phyloP scores from a whole-genome alignment of 2,329 filamentous ascomycete genomes.

The Colletotrichum salicis region DNA sequence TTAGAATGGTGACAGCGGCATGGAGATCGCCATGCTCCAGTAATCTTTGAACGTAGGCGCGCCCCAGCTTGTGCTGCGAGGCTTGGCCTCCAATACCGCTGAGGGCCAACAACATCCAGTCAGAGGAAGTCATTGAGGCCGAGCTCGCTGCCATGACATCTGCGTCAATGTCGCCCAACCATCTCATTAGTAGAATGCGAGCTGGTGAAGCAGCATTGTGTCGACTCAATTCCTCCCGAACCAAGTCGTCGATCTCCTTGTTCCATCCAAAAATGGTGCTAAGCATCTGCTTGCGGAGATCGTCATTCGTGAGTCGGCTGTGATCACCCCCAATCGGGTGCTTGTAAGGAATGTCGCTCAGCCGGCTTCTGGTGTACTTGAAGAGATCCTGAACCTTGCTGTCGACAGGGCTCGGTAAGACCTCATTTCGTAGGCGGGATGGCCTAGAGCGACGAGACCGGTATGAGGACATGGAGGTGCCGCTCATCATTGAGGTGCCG shows the following conservation, averaged over 20 bases:
- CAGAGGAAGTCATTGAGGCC: constrained; percentile 88
- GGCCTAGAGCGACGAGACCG: constrained; percentile 58
- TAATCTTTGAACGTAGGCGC: constrained; percentile 89
- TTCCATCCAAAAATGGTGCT: constrained; percentile 96
- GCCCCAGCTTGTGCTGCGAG: constrained; percentile 89
- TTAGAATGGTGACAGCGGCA: constrained; percentile 89
- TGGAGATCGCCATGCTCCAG: constrained; percentile 92
- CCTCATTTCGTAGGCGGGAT: constrained; percentile 83
- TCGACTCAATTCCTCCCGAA: constrained; percentile 84
- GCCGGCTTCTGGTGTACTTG: constrained; percentile 81
- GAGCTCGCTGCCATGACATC: constrained; percentile 84
- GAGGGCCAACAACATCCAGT: constrained; percentile 96
- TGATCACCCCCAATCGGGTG: constrained; percentile 70
- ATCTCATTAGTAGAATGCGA: constrained; percentile 87
- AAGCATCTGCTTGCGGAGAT: constrained; percentile 90
- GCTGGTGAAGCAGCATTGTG: constrained; percentile 80
- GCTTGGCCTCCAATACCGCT: constrained; percentile 81
- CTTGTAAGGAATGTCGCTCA: constrained; percentile 86
- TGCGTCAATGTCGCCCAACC: constrained; percentile 86
- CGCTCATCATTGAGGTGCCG: constrained; percentile 55
- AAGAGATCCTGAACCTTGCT: constrained; percentile 81
- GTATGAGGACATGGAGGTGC: constrained; percentile 59
- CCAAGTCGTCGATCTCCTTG: constrained; percentile 80
- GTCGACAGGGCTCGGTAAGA: constrained; percentile 81
- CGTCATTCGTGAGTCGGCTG: constrained; percentile 75